phyloP scores from a whole-genome alignment of 2,329 filamentous ascomycete genomes.

The Colletotrichum phormii region DNA sequence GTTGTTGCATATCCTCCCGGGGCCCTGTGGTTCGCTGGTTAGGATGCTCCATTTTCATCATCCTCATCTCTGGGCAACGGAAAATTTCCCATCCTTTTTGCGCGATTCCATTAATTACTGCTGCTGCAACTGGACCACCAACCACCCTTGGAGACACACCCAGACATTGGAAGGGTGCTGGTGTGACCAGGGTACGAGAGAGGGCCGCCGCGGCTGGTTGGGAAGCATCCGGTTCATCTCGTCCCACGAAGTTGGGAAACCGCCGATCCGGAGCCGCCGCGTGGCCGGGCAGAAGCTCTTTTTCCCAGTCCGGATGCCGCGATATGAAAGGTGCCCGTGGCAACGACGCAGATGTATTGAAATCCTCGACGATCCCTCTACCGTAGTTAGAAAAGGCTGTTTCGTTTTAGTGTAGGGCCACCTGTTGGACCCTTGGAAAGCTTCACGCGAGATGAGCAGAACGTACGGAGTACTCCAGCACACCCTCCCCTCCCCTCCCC shows the following conservation, averaged over 20 bases:
- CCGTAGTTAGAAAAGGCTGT: background rate
- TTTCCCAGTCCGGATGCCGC: constrained; percentile 14
- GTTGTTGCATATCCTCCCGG: background rate
- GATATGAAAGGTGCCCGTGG: background rate
- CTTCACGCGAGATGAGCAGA: background rate
- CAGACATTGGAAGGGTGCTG: constrained; percentile 9
- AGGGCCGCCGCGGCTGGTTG: background rate
- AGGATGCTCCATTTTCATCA: background rate
- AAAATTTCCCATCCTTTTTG: constrained; percentile 1
- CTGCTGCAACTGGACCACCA: background rate
- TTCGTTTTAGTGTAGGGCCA: background rate
- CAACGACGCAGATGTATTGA: background rate
- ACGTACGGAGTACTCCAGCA: background rate
- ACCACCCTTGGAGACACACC: background rate
- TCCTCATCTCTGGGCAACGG: background rate
- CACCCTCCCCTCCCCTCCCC: no score
- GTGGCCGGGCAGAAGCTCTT: constrained; percentile 7
- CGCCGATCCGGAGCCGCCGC: constrained; percentile 33
- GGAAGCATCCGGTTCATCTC: constrained; percentile 10
- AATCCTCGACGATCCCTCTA: background rate
- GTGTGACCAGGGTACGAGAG: background rate
- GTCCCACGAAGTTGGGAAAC: constrained; percentile 29
- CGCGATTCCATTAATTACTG: background rate
- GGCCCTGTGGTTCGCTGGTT: background rate
- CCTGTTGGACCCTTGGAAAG: background rate